Base-by-base conservation (phyloP, 2,329 filamentous ascomycete species). In the Monosporascus cannonballus region DNA sequence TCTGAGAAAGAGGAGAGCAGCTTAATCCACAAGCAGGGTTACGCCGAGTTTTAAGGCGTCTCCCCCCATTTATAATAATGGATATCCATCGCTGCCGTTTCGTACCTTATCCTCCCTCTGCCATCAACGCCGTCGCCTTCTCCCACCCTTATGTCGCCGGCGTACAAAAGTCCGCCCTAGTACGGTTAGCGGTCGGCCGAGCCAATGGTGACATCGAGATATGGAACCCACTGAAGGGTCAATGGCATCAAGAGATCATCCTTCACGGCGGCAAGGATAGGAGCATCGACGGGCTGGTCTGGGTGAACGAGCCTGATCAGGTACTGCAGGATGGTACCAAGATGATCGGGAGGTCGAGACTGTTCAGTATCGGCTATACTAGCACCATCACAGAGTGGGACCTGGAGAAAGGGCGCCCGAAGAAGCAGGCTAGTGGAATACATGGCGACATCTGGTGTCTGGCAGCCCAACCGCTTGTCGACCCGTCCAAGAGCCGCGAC, bases 381-480 rank as follows among this genome's bases (percentile, higher is more conserved):
- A 90, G 88, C 50, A 88, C 87, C 24, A 85, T 99, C 47, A 96
- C 92, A 0, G 94, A 99, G 71, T 99, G 94, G 94, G 88, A 97
- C 73, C 76, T 99, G 24, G 83, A 84, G 60, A 87, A 85, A 57
- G 90, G 89, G 15, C 78, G 83, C 52, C 89, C 91, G 11, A 81
- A 87, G 71, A 83, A 87, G 54, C 88, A 95, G 69, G 90, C 90
- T 18, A 91, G 89, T 63, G 94, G 93, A 46, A 95, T 95, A 70
- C 90, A 96, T 70, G 92, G 91, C 59, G 92, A 96, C 65, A 93
- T 97, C 56, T 99, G 94, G 94, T 97, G 93, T 72, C 81, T 99
- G 63, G 90, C 89, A 54, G 89, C 87, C 15, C 93, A 96, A 71
- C 94, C 93, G 3, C 58, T 64, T 20, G 48, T 58, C 17, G 46